Conservation (phyloP, 345 rosid species). For the thale cress (Arabidopsis thaliana) region TAIR10.1 NC_003070.9:22967001-22967500, state of each 20-base stretch:
- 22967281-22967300: background rate
- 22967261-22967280: background rate
- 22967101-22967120: slow-evolving; percentile 76
- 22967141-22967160: slow-evolving; percentile 17
- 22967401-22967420: slow-evolving; percentile 82
- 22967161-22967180: slow-evolving; percentile 22
- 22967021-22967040: slow-evolving; percentile 91
- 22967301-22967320: no score
- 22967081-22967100: slow-evolving; percentile 76
- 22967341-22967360: no score
- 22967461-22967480: slow-evolving; percentile 70
- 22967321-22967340: no score
- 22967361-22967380: slow-evolving; percentile 17
- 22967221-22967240: no score
- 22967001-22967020: slow-evolving; percentile 82
- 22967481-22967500: slow-evolving; percentile 65
- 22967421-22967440: slow-evolving; percentile 79
- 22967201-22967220: no score
- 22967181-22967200: background rate
- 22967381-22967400: slow-evolving; percentile 15
- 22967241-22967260: background rate
- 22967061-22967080: slow-evolving; percentile 64
- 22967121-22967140: slow-evolving; percentile 84
- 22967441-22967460: slow-evolving; percentile 74
- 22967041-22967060: slow-evolving; percentile 71